Evolutionary conservation across 2,329 filamentous ascomycete species (phyloP).

Genomic region (Venturia nashicola): DNA sequence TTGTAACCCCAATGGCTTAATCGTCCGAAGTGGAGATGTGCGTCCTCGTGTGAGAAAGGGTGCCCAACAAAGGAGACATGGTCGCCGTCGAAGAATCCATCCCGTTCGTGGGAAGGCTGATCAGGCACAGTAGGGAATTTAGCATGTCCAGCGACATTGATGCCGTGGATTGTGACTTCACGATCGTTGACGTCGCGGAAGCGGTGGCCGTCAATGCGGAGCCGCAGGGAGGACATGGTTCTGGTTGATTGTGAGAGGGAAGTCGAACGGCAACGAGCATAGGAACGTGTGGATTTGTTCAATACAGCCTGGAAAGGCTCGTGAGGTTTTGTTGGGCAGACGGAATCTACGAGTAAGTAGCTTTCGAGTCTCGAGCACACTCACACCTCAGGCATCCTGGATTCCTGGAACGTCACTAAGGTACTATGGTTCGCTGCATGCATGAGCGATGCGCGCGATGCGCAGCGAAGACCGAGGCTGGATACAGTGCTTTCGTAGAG

Average conservation of each 20-base stretch:
- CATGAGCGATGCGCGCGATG: too few relatives aligned
- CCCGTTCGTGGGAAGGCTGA: conserved; percentile 63
- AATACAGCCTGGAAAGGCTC: not conserved
- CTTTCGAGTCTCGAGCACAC: too few relatives aligned
- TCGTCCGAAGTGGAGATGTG: conserved; percentile 73
- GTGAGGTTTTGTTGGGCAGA: not conserved
- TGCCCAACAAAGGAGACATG: conserved; percentile 77
- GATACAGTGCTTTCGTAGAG: not conserved
- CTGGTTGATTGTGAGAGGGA: not conserved
- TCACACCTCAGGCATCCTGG: too few relatives aligned
- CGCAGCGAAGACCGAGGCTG: not conserved
- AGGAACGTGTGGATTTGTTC: not conserved
- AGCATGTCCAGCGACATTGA: conserved; percentile 84
- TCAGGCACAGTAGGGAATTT: conserved; percentile 79
- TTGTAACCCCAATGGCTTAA: conserved; percentile 89
- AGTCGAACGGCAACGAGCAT: not conserved
- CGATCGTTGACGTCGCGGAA: conserved; percentile 75
- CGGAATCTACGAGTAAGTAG: not conserved
- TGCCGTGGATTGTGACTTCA: conserved; percentile 79
- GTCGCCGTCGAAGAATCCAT: conserved; percentile 86
- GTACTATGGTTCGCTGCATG: too few relatives aligned
- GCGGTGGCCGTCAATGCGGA: conserved; percentile 72
- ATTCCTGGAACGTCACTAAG: too few relatives aligned
- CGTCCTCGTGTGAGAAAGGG: conserved; percentile 73
- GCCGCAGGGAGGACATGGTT: conserved; percentile 58